Base-by-base conservation (phyloP, 805 yeast species). In the Zygotorulaspora sp. region DNA sequence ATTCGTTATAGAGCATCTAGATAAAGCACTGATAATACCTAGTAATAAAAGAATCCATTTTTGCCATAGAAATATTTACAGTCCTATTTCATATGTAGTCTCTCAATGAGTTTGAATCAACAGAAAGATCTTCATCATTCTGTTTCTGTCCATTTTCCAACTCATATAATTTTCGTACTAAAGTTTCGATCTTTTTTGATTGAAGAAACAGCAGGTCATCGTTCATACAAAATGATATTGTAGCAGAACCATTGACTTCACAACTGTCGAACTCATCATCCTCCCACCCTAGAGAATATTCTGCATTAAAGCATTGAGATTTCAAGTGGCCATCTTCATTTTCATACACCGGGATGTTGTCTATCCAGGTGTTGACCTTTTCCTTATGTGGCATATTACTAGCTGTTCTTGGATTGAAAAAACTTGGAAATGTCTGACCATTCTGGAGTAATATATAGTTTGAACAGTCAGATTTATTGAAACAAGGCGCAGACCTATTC, bases 341-440 rank as follows among this genome's bases (percentile, higher is more conserved):
- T 29, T 49, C 49, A 32, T 40, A 67, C 6, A 68, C 53, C 1
- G 89, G 89, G 3, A 83, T 70, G 19, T 68, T 66, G 3, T 63
- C 62, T 23, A 83, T 71, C 92, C 92, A 83, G 5, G 57, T 62
- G 25, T 67, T 66, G 1, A 83, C 83, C 50, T 83, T 83, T 50
- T 83, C 90, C 32, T 61, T 65, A 44, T 70, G 74, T 1, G 77
- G 69, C 88, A 83, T 82, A 55, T 77, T 78, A 6, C 71, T 62
- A 2, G 78, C 77, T 20, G 61, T 60, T 50, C 86, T 67, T 9
- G 90, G 90, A 41, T 80, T 71, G 52, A 83, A 81, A 10, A 53
- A 50, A 1, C 63, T 43, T 1, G 82, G 80, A 36, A 75, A 68
- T 7, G 47, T 36, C 8, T 40, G 45, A 8, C 42, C 44, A 10